Evolutionary conservation across 176 grass and related monocot genomes (phyloP).

Genomic region (Oropetium thomaeum): DNA sequence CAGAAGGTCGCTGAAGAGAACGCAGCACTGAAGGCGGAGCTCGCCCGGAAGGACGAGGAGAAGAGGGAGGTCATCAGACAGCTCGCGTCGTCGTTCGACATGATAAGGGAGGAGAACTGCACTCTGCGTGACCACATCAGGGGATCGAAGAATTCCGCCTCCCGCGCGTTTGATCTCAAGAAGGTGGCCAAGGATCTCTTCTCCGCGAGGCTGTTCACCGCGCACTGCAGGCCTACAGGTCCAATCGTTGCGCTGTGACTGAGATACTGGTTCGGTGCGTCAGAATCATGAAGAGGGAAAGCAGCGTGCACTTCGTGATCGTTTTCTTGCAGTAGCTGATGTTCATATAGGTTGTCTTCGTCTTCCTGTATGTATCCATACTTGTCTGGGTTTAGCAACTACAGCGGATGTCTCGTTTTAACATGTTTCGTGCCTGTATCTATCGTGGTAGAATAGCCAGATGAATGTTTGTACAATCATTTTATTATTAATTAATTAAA

Average conservation of each 20-base stretch:
- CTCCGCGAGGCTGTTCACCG: conserved; percentile 50
- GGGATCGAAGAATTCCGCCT: conserved; percentile 23
- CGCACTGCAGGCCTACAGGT: conserved; percentile 36
- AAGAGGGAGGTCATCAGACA: conserved; percentile 98
- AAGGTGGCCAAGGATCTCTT: conserved; percentile 62
- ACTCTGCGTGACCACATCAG: conserved; percentile 48
- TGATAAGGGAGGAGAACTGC: conserved; percentile 64
- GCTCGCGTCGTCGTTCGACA: conserved; percentile 54
- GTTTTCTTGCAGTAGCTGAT: conserved; percentile 45
- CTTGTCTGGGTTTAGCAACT: background rate
- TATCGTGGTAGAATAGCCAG: background rate
- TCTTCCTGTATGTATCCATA: background rate
- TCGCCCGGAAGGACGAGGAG: conserved; percentile 74
- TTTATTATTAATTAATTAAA: conserved; percentile 17
- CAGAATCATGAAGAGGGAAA: background rate
- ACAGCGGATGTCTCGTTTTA: background rate
- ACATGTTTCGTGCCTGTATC: conserved; percentile 1
- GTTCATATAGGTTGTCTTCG: conserved; percentile 22
- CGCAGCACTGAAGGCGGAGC: conserved; percentile 29
- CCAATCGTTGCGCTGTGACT: conserved; percentile 57
- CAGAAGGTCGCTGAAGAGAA: conserved; percentile 46
- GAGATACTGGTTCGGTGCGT: background rate
- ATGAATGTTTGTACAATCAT: conserved; percentile 11
- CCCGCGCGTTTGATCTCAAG: conserved; percentile 51
- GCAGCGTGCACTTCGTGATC: background rate